These are phyloP conservation scores for Curvularia verruculosa DNA, from an alignment of 2,329 filamentous ascomycete genomes.

Conservation along the genomic window DNA sequence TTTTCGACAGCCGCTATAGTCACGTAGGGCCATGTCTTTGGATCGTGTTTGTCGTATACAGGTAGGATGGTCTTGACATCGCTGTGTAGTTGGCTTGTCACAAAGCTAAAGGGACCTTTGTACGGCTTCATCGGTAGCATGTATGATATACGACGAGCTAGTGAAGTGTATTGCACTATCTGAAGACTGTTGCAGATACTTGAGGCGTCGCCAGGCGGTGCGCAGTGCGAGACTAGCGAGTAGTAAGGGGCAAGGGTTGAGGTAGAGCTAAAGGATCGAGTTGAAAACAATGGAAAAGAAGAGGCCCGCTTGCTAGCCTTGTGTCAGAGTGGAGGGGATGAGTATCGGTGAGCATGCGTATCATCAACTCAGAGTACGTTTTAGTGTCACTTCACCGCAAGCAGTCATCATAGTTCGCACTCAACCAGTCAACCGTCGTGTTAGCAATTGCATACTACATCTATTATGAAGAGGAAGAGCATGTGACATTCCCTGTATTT, in stretches of 20 bases:
- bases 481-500: not conserved
- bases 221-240: too few relatives aligned
- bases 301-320: too few relatives aligned
- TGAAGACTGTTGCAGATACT: not conserved
- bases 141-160: not conserved
- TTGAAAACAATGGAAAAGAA: too few relatives aligned
- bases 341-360: not conserved
- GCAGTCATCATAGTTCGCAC: not conserved
- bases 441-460: not conserved
- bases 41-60: slow-evolving; percentile 3
- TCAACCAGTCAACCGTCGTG: not conserved
- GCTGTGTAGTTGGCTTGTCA: not conserved
- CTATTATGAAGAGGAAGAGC: not conserved
- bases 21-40: slow-evolving; percentile 12
- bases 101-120: slow-evolving; percentile 9
- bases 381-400: not conserved
- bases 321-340: too few relatives aligned
- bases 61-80: not conserved
- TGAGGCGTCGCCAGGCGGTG: not conserved
- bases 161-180: not conserved
- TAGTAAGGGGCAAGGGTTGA: too few relatives aligned
- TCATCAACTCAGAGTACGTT: not conserved
- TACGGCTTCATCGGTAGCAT: slow-evolving; percentile 1
- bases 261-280: too few relatives aligned
- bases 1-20: slow-evolving; percentile 5